These are phyloP conservation scores for Yarrowia osloensis DNA, from an alignment of 805 yeast species.

Conservation along the genomic window DNA sequence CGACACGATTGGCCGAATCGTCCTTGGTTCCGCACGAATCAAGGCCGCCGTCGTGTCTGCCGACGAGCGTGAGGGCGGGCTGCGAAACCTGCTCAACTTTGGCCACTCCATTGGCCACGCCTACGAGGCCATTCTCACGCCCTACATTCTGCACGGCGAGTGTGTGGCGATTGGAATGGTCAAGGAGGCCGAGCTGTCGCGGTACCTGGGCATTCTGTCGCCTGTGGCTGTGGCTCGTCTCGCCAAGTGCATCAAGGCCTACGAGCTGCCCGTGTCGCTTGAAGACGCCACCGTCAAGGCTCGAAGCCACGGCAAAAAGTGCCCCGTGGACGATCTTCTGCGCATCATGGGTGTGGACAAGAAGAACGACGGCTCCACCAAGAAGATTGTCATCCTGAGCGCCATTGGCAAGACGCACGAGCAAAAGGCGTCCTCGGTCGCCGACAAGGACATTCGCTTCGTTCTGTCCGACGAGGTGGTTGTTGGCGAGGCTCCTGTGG, in stretches of 20 bases:
- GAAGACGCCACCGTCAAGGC: conserved; percentile 71
- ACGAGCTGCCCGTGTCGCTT: conserved; percentile 79
- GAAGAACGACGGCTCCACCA: conserved; percentile 90
- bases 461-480: conserved; percentile 78
- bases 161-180: conserved; percentile 98
- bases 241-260: conserved; percentile 77
- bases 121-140: conserved; percentile 94
- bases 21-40: conserved; percentile 80
- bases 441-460: conserved; percentile 77
- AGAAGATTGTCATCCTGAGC: conserved; percentile 81
- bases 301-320: conserved; percentile 65
- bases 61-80: conserved; percentile 94
- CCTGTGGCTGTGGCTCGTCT: conserved; percentile 94
- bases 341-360: conserved; percentile 93
- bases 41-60: conserved; percentile 91
- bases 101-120: conserved; percentile 99
- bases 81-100: conserved; percentile 87
- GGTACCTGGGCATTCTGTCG: conserved; percentile 83
- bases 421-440: conserved; percentile 79
- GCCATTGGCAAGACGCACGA: conserved; percentile 89
- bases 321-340: conserved; percentile 75
- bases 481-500: conserved; percentile 54
- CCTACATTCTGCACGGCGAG: conserved; percentile 95
- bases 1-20: conserved; percentile 75
- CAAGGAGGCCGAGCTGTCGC: conserved; percentile 90